Conservation (phyloP, 306 rosid species). For the Parietaria judaica region DNA sequence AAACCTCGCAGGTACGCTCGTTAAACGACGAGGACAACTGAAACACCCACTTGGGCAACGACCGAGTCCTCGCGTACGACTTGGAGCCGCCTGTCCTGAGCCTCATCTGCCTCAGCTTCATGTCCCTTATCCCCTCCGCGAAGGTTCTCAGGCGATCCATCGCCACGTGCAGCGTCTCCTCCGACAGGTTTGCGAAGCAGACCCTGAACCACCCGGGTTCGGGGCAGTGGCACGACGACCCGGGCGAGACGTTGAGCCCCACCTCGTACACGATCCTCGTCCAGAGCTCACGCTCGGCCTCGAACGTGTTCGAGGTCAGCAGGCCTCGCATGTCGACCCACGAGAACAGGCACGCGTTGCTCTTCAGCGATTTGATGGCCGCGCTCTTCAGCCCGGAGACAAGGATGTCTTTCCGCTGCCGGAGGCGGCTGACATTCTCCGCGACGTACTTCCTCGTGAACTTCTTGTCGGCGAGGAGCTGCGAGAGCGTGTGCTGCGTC, state of each 20-base stretch:
- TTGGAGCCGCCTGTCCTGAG: neutral
- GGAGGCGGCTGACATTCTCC: conserved; percentile 37
- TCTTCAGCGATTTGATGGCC: conserved; percentile 46
- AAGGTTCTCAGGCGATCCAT: conserved; percentile 49
- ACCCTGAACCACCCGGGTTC: conserved; percentile 94
- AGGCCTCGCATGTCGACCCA: conserved; percentile 86
- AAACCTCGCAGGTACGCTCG: neutral
- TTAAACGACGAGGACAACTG: conserved; percentile 20
- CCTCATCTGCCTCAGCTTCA: neutral
- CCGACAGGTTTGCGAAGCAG: conserved; percentile 78
- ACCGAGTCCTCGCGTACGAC: neutral
- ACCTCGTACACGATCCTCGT: conserved; percentile 41
- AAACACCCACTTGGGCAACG: conserved; percentile 24
- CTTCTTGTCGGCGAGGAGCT: conserved; percentile 36
- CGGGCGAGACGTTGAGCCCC: conserved; percentile 67
- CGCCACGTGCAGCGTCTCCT: conserved; percentile 51
- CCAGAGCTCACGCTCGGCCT: conserved; percentile 80
- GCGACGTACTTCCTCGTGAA: conserved; percentile 36
- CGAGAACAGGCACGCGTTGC: conserved; percentile 74
- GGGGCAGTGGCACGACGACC: conserved; percentile 70
- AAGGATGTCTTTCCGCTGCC: conserved; percentile 36
- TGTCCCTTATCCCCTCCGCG: conserved; percentile 1
- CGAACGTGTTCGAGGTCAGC: conserved; percentile 33
- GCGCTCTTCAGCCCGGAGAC: conserved; percentile 41
- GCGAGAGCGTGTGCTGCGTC: conserved; percentile 55